phyloP scores from a whole-genome alignment of 164 flowering plant genomes.

The Berberis vulgaris region DNA sequence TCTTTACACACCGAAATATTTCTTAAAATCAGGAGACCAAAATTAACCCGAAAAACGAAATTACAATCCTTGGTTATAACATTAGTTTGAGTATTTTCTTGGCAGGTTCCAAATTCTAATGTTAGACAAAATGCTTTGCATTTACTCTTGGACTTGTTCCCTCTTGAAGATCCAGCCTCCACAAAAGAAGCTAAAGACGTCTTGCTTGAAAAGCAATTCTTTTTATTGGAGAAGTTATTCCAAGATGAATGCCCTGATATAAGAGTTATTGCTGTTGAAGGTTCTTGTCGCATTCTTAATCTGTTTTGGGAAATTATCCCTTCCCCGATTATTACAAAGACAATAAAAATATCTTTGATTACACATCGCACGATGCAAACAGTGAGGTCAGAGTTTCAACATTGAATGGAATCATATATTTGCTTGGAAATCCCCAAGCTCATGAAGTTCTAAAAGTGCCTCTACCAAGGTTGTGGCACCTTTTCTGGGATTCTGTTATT shows the following conservation, averaged over 20 bases:
- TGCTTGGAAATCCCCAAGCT: slow-evolving; percentile 90
- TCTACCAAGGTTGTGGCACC: slow-evolving; percentile 68
- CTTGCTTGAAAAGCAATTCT: slow-evolving; percentile 70
- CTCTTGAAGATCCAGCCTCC: slow-evolving; percentile 92
- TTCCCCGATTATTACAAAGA: slow-evolving; percentile 62
- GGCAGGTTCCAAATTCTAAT: slow-evolving; percentile 92
- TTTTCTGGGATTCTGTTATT: slow-evolving; percentile 55
- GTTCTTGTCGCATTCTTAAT: slow-evolving; percentile 79
- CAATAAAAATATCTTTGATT: slow-evolving; percentile 55
- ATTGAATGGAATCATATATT: slow-evolving; percentile 66
- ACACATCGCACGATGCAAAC: slow-evolving; percentile 58
- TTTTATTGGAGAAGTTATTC: slow-evolving; percentile 66
- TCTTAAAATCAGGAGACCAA: too few relatives aligned
- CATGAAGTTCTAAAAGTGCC: slow-evolving; percentile 91
- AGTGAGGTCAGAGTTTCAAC: slow-evolving; percentile 75
- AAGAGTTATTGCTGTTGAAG: slow-evolving; percentile 89
- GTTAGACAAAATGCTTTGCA: slow-evolving; percentile 92
- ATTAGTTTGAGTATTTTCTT: slow-evolving; percentile 1
- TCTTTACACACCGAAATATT: too few relatives aligned
- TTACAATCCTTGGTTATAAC: too few relatives aligned
- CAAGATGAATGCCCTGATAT: slow-evolving; percentile 80
- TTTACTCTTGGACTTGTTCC: slow-evolving; percentile 87
- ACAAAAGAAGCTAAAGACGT: slow-evolving; percentile 78
- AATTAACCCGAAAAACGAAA: too few relatives aligned
- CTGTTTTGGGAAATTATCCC: slow-evolving; percentile 94